These are phyloP conservation scores for Lodderomyces oxycetoniae DNA, from an alignment of 1,139 yeast genomes.

Conservation along the genomic window DNA sequence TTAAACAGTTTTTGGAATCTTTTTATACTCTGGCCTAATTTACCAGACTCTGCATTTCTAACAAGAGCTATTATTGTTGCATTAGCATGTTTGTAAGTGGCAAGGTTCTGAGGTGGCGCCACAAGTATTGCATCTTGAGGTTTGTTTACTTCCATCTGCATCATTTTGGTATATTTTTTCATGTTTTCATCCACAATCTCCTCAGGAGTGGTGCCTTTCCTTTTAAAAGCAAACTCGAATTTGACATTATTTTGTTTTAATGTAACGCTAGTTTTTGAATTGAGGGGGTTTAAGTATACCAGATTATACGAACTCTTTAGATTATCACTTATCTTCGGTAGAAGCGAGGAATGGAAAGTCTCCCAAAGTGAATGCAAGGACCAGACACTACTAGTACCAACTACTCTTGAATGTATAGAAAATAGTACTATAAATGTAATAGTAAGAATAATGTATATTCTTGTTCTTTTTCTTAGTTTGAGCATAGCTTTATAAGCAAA, in stretches of 20 bases:
- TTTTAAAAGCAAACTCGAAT: conserved; percentile 28
- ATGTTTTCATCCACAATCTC: conserved; percentile 32
- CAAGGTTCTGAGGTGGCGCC: conserved; percentile 29
- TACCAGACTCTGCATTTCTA: conserved; percentile 54
- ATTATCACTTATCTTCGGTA: conserved; percentile 6
- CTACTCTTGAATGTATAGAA: conserved; percentile 4
- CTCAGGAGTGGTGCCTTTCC: conserved; percentile 22
- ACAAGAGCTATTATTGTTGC: conserved; percentile 75
- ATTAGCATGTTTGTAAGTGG: conserved; percentile 45
- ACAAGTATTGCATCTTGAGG: conserved; percentile 45
- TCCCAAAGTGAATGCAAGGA: conserved; percentile 10
- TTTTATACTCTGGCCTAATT: conserved; percentile 48
- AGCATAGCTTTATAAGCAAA: too few species aligned
- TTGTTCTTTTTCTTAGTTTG: conserved; percentile 8
- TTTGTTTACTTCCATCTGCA: conserved; percentile 34
- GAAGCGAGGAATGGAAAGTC: conserved; percentile 12
- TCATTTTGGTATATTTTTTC: conserved; percentile 27
- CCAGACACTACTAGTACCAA: conserved; percentile 8
- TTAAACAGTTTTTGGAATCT: conserved; percentile 65
- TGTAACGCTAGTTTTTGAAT: conserved; percentile 12
- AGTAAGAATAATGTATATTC: conserved; percentile 6
- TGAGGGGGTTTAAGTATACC: conserved; percentile 4
- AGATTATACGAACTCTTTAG: conserved; percentile 3
- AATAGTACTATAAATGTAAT: background rate
- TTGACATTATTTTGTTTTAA: conserved; percentile 27